These are phyloP conservation scores for Apiospora hydei DNA, from an alignment of 2,329 filamentous ascomycete genomes.

Conservation along the genomic window DNA sequence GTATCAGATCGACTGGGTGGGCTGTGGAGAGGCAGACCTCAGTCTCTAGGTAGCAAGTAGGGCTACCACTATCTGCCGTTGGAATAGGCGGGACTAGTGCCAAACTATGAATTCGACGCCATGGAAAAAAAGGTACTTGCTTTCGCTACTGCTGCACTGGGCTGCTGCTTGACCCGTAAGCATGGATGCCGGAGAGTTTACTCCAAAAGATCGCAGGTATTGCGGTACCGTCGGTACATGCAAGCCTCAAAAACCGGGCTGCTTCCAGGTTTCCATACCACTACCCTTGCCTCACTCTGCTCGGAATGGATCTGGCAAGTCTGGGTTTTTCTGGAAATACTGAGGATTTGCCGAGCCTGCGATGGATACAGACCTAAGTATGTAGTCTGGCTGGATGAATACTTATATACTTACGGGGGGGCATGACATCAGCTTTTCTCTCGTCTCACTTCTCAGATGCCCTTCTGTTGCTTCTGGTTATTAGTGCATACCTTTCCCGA, in stretches of 20 bases:
- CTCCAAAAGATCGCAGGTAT: not conserved
- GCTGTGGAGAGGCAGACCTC: not conserved
- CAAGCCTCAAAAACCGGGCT: not conserved
- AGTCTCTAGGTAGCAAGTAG: not conserved
- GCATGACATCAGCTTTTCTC: not conserved
- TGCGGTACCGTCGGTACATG: not conserved
- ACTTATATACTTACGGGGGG: not conserved
- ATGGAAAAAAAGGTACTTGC: not conserved
- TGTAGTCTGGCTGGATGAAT: not conserved
- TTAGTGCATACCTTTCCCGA: not conserved
- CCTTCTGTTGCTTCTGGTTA: not conserved
- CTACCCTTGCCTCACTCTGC: too few species aligned
- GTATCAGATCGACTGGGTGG: not conserved
- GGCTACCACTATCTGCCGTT: not conserved
- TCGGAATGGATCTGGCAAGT: not conserved
- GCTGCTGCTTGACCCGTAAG: not conserved
- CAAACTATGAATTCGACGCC: not conserved
- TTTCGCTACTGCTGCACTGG: not conserved
- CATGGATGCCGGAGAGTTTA: not conserved
- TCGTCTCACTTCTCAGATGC: not conserved
- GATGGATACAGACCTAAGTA: not conserved
- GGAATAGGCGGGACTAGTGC: slow-evolving; percentile 10
- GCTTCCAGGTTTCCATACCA: not conserved
- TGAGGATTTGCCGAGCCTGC: not conserved
- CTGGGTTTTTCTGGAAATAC: not conserved